phyloP scores from a whole-genome alignment of 2,329 filamentous ascomycete species.

The Xylariaceae sp. region DNA sequence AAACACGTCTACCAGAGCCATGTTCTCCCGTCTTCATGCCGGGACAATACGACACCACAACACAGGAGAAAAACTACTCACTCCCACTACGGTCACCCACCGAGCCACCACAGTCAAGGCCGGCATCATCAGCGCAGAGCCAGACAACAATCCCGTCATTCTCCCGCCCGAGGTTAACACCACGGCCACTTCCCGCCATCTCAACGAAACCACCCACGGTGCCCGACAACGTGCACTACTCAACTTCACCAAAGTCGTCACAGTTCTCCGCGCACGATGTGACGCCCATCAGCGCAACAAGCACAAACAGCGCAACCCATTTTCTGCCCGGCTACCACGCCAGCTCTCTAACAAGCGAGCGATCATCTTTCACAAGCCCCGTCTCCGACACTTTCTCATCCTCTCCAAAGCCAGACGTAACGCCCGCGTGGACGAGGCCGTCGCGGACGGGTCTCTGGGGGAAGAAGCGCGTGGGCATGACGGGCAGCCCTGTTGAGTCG shows the following conservation, averaged over 20 bases:
- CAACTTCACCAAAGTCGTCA: constrained; percentile 29
- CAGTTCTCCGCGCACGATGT: constrained; percentile 31
- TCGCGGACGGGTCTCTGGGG: constrained; percentile 1
- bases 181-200: constrained; percentile 25
- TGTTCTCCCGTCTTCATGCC: constrained; percentile 37
- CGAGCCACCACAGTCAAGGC: constrained; percentile 12
- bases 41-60: constrained; percentile 16
- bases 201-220: constrained; percentile 25
- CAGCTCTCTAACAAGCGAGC: background rate
- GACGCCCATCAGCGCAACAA: constrained; percentile 29
- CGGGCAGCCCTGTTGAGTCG: constrained; percentile 30
- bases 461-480: constrained; percentile 14
- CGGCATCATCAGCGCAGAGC: background rate
- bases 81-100: constrained; percentile 6
- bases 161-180: constrained; percentile 11
- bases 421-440: constrained; percentile 26
- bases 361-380: constrained; percentile 24
- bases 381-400: constrained; percentile 20
- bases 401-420: background rate
- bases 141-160: constrained; percentile 11
- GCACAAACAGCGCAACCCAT: constrained; percentile 13
- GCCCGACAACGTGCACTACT: constrained; percentile 30
- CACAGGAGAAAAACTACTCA: constrained; percentile 28
- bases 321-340: too few species aligned
- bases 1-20: constrained; percentile 38